These are phyloP conservation scores for Toxoplasma gondii DNA, from an alignment of 169 alveolate species.

Conservation along the genomic window DNA sequence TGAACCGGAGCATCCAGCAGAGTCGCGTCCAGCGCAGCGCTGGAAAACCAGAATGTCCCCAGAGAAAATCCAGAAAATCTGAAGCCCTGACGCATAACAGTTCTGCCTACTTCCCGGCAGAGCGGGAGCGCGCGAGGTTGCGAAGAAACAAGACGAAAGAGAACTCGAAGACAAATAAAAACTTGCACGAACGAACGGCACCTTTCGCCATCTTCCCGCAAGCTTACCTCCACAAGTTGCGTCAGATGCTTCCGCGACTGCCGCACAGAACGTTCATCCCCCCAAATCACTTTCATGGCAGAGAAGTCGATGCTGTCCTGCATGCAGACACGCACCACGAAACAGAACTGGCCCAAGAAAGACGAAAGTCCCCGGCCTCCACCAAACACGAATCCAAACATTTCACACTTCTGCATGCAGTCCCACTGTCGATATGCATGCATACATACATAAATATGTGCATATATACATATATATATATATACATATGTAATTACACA, in stretches of 20 bases:
- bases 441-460: no score
- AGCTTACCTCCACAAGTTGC: conserved; percentile 54
- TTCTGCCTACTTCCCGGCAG: no score
- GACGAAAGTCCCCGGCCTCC: no score
- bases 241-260: conserved; percentile 58
- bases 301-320: conserved; percentile 50
- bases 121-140: neutral
- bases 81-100: no score
- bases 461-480: no score
- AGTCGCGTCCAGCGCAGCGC: no score
- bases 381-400: neutral
- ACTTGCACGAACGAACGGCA: neutral
- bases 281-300: conserved; percentile 52
- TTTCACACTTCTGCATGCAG: neutral
- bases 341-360: no score
- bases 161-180: neutral
- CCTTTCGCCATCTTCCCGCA: no score
- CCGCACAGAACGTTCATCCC: conserved; percentile 50
- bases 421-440: neutral
- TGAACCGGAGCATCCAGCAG: no score
- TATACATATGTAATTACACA: no score
- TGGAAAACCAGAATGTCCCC: no score
- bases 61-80: no score
- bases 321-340: neutral
- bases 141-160: neutral